phyloP scores from a whole-genome alignment of 306 rosid genomes.

The Ammopiptanthus mongolicus region DNA sequence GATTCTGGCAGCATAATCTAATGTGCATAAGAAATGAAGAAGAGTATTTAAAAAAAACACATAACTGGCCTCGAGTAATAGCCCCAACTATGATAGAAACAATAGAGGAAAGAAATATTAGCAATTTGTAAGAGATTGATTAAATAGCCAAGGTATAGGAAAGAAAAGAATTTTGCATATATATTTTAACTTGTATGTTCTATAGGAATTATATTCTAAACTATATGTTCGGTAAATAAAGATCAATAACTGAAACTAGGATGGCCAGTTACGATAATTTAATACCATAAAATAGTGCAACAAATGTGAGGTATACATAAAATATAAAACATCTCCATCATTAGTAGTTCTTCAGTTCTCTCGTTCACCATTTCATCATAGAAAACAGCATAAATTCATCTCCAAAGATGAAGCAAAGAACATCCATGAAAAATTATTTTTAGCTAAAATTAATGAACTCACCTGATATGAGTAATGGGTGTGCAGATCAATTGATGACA shows the following conservation, averaged over 20 bases:
- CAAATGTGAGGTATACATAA: not conserved
- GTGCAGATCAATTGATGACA: constrained; percentile 96
- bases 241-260: not conserved
- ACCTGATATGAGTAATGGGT: constrained; percentile 99
- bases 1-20: constrained; percentile 98
- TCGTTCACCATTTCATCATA: not conserved
- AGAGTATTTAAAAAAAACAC: not conserved
- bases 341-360: not conserved
- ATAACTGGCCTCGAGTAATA: not conserved
- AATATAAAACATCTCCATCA: not conserved
- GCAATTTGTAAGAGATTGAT: not conserved
- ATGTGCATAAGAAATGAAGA: constrained; percentile 6
- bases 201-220: not conserved
- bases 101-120: not conserved
- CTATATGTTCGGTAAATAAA: not conserved
- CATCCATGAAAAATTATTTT: not conserved
- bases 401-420: not conserved
- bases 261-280: not conserved
- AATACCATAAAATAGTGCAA: not conserved
- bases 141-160: not conserved
- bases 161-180: not conserved
- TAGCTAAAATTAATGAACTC: constrained; percentile 6
- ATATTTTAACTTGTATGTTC: not conserved
- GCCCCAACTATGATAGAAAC: not conserved
- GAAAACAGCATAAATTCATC: not conserved